Conservation (phyloP, 768 basidiomycete species). For the Hygrophoropsis aurantiaca region DNA sequence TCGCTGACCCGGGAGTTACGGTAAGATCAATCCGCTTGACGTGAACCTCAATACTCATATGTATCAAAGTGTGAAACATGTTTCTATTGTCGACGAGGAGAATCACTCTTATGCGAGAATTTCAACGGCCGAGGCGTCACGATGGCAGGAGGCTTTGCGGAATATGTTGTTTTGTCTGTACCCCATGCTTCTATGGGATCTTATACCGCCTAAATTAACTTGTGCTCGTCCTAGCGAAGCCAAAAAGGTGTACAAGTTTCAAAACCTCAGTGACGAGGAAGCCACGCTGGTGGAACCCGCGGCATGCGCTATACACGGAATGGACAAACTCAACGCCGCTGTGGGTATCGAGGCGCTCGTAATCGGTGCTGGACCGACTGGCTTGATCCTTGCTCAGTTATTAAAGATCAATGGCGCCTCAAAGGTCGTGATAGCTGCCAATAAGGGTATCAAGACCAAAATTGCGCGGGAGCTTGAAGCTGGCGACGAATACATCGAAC, state of each 20-base stretch:
- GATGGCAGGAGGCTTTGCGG: slow-evolving; percentile 42
- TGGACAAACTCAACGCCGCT: slow-evolving; percentile 81
- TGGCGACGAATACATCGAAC: slow-evolving; percentile 83
- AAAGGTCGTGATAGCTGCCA: slow-evolving; percentile 80
- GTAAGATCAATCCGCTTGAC: slow-evolving; percentile 8
- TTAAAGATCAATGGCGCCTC: slow-evolving; percentile 85
- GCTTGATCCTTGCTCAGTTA: slow-evolving; percentile 87
- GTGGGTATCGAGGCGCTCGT: slow-evolving; percentile 85
- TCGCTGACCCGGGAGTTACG: slow-evolving; percentile 40
- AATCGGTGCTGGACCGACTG: slow-evolving; percentile 89
- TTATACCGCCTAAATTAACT: too few species aligned
- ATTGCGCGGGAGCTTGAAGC: slow-evolving; percentile 78
- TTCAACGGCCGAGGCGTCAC: slow-evolving; percentile 37
- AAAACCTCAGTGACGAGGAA: slow-evolving; percentile 86
- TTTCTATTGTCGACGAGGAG: slow-evolving; percentile 39
- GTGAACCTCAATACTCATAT: neutral
- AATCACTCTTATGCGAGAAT: slow-evolving; percentile 39
- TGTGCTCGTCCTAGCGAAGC: too few species aligned
- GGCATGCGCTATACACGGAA: slow-evolving; percentile 88
- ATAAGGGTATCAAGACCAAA: slow-evolving; percentile 89
- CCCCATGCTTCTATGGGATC: too few species aligned
- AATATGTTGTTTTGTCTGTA: slow-evolving; percentile 39
- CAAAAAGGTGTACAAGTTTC: slow-evolving; percentile 84
- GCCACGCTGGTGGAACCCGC: slow-evolving; percentile 88
- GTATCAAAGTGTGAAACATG: slow-evolving; percentile 31